These are phyloP conservation scores for Penicillium lagena DNA, from an alignment of 495 filamentous ascomycete genomes.

Conservation along the genomic window DNA sequence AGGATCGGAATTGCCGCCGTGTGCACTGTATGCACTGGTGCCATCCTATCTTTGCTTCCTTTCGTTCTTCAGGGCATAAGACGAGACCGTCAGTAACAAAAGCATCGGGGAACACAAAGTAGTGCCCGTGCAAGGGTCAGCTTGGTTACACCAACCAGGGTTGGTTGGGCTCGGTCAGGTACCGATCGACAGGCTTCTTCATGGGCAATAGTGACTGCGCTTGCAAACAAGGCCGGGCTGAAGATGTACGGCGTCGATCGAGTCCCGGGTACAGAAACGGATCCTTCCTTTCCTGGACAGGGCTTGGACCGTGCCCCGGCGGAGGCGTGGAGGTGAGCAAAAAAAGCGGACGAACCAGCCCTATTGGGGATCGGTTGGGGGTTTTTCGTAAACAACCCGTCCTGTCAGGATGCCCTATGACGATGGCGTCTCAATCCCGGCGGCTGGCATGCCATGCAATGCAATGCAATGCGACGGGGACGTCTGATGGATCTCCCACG, in stretches of 20 bases:
- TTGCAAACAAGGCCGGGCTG: constrained; percentile 1
- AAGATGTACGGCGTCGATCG: not conserved
- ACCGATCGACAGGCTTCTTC: constrained; percentile 10
- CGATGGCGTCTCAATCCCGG: constrained; percentile 10
- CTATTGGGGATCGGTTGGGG: not conserved
- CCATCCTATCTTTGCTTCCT: constrained; percentile 14
- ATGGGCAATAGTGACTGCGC: not conserved
- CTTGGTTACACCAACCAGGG: not conserved
- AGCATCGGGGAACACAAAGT: not conserved
- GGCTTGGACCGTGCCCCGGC: not conserved
- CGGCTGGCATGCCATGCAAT: constrained; percentile 14
- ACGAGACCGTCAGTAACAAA: not conserved
- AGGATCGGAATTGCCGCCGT: constrained; percentile 13
- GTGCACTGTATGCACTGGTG: constrained; percentile 7
- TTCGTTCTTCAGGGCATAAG: not conserved
- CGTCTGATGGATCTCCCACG: constrained; percentile 13
- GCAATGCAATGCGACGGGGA: constrained; percentile 20
- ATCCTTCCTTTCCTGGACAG: too few relatives aligned
- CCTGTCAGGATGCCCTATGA: not conserved
- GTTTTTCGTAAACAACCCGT: too few relatives aligned
- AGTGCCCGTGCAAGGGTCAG: not conserved
- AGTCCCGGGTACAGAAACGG: not conserved
- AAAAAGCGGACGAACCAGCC: constrained; percentile 5
- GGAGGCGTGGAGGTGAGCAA: not conserved
- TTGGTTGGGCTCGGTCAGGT: constrained; percentile 8